Base-by-base conservation (phyloP, 768 basidiomycete genomes). In the Rhizopogon vinicolor region DNA sequence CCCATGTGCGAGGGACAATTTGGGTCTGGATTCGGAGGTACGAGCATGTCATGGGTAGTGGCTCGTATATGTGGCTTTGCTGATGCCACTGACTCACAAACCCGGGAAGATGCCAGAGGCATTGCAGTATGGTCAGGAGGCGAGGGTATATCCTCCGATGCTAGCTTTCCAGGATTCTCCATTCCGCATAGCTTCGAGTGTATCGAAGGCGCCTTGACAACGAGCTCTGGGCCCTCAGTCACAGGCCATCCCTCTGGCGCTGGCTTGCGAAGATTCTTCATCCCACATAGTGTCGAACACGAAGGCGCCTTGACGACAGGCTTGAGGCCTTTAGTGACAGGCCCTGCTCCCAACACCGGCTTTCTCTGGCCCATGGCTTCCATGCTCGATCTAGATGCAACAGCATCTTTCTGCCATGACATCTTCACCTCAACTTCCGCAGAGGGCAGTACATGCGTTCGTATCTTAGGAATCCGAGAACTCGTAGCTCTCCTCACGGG, bases 51-150 rank as follows among this genome's bases (percentile, higher is more conserved):
- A 9, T 51, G 39, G 7, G 16, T 7, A 52, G 22, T 37, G 18
- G 18, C 19, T 39, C 28, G 33, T 14, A 8, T 5, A 3, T 13
- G 9, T 49, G 5, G 5, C 14, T 13, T 12, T 49, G 22, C 5
- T 37, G 19, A 37, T 2, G 8, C 33, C 9, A 8, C 33, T 35
- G 16, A 25, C 18, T 43, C 51, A 25, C 28, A 22, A 13, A 12
- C 8, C 25, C 49, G 58, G 16, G 58, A 58, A 25, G 58, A 51
- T 12, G 57, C 49, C 8, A 44, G 49, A 22, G 50, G 33, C 7
- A 54, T 44, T 51, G 25, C 5, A 22, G 31, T n/a, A 14, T 48
- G 57, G 19, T 57, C 58, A 33, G 40, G 56, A 44, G 48, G 57
- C 2, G 58, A 33, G 13, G 57, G 57, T 13, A 58, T 31, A 14